Base-by-base conservation (phyloP, 495 filamentous ascomycete species). In the Penicillium paxilli region DNA sequence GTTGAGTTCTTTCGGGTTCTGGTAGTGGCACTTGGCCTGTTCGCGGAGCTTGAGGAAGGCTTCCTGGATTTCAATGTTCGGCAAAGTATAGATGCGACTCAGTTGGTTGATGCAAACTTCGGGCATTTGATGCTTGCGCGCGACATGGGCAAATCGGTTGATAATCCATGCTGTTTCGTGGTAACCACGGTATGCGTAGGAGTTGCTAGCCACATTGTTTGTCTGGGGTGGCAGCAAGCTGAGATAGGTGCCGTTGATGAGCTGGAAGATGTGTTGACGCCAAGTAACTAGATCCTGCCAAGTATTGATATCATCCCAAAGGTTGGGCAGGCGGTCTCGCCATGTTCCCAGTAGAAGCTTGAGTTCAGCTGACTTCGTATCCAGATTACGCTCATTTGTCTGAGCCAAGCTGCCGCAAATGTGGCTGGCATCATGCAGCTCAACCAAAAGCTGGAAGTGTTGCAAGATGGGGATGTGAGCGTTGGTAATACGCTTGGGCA, bases 141-240 rank as follows among this genome's bases (percentile, higher is more conserved):
- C 94, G 32, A 99, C 95, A 63, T 98, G 94, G 3, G 95, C 95
- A 64, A 99, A 99, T 17, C 95, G 82, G 68, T 99, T 99, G 73
- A 99, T 99, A 55, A 98, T 99, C 95, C 95, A 99, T 3, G 95
- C 95, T 2, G 94, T 99, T 67, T 99, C 95, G 61, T 99, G 95
- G 62, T 95, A 98, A 44, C 95, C 95, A 40, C 95, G 85, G 63
- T 98, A 99, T 0, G 94, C 95, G 65, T 91, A 97, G 4, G 92
- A 97, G 55, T 91, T 96, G 52, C 85, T 85, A 16, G 83, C 80
- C 16, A 91, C 83, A 52, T 87, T 91, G 67, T 87, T 89, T 11
- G 84, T 85, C 63, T 92, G 87, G 14, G 80, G 87, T 4, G 91
- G 95, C 24, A 97, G 70, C 51, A 99, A 81, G 22, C 84, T 83